These are phyloP conservation scores for Trichoderma sp. DNA, from an alignment of 2,329 filamentous ascomycete species.

Conservation along the genomic window DNA sequence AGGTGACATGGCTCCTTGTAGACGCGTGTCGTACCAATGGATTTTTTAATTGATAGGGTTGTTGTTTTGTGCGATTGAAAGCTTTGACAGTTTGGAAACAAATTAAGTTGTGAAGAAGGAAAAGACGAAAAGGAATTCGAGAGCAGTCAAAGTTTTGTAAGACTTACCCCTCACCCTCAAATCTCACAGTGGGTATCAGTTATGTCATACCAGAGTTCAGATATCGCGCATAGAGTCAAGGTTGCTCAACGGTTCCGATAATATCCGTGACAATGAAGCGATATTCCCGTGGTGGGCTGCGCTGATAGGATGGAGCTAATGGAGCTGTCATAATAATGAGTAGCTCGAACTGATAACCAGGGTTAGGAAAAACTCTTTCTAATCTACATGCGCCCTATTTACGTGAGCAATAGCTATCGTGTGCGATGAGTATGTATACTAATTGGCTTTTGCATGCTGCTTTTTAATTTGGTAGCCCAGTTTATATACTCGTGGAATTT, in stretches of 20 bases:
- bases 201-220: constrained; percentile 17
- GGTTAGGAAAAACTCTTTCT: not conserved
- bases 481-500: not conserved
- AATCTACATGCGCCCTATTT: not conserved
- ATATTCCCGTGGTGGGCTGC: not conserved
- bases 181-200: constrained; percentile 22
- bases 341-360: not conserved
- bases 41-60: not conserved
- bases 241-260: not conserved
- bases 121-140: not conserved
- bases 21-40: constrained; percentile 25
- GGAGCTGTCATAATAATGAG: not conserved
- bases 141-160: not conserved
- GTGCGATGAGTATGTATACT: not conserved
- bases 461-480: not conserved
- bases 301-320: not conserved
- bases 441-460: not conserved
- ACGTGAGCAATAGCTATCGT: not conserved
- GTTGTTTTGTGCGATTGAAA: not conserved
- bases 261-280: constrained; percentile 7
- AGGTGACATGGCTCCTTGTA: constrained; percentile 26
- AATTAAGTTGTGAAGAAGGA: not conserved
- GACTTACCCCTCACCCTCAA: constrained; percentile 22
- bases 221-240: constrained; percentile 3
- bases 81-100: not conserved